Evolutionary conservation across 805 yeast genomes (phyloP).

Genomic region (Candida montana): DNA sequence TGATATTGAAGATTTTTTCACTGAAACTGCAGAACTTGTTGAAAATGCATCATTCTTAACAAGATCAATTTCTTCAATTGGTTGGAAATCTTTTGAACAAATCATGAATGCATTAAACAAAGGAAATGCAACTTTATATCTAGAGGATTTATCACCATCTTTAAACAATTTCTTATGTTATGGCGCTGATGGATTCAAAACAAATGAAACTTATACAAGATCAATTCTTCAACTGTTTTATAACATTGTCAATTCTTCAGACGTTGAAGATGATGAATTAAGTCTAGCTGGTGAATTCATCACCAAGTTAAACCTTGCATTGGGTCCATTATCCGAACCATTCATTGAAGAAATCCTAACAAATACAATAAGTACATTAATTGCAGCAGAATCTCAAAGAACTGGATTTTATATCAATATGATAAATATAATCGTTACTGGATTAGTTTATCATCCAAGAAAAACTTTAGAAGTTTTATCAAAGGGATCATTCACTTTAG

Average conservation of each 20-base stretch:
- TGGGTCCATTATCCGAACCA: slow-evolving; percentile 40
- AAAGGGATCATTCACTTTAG: slow-evolving; percentile 37
- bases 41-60: slow-evolving; percentile 60
- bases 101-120: slow-evolving; percentile 35
- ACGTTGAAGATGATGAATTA: slow-evolving; percentile 52
- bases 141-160: slow-evolving; percentile 73
- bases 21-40: slow-evolving; percentile 73
- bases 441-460: slow-evolving; percentile 55
- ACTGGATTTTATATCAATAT: slow-evolving; percentile 41
- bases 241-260: slow-evolving; percentile 36
- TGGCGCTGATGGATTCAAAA: slow-evolving; percentile 45
- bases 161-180: slow-evolving; percentile 69
- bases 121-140: slow-evolving; percentile 55
- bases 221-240: slow-evolving; percentile 47
- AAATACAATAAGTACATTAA: slow-evolving; percentile 36
- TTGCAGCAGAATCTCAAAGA: slow-evolving; percentile 20
- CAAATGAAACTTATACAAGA: slow-evolving; percentile 41
- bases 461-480: slow-evolving; percentile 47
- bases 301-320: slow-evolving; percentile 55
- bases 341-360: slow-evolving; percentile 39
- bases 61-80: slow-evolving; percentile 54
- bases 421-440: slow-evolving; percentile 57
- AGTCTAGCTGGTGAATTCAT: slow-evolving; percentile 56
- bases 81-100: slow-evolving; percentile 68
- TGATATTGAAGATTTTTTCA: slow-evolving; percentile 64